phyloP scores from a whole-genome alignment of 768 basidiomycete genomes.

The Russula emetica region DNA sequence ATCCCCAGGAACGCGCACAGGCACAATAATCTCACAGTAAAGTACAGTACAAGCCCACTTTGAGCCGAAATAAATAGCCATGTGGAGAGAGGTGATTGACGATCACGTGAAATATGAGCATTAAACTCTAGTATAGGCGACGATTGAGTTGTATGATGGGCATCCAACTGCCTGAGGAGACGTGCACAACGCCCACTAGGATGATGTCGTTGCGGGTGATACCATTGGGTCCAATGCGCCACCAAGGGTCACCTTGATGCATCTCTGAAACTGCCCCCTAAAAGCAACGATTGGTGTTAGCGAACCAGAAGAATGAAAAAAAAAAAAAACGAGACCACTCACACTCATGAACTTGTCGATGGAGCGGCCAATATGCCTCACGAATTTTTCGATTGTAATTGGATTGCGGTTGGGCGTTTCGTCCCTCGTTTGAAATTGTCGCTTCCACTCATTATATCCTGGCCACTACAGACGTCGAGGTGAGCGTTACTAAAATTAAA shows the following conservation, averaged over 20 bases:
- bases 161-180: slow-evolving; percentile 29
- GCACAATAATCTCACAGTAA: not conserved
- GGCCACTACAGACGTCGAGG: slow-evolving; percentile 21
- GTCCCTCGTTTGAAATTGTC: slow-evolving; percentile 28
- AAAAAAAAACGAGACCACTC: not conserved
- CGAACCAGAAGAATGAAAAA: not conserved
- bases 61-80: not conserved
- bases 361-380: slow-evolving; percentile 26
- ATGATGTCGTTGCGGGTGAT: slow-evolving; percentile 23
- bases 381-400: slow-evolving; percentile 25
- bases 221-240: slow-evolving; percentile 25
- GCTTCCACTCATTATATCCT: slow-evolving; percentile 26
- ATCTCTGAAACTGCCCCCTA: slow-evolving; percentile 19
- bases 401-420: slow-evolving; percentile 25
- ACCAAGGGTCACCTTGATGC: slow-evolving; percentile 18
- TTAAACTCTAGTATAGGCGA: slow-evolving; percentile 12
- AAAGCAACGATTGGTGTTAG: not conserved
- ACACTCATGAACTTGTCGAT: slow-evolving; percentile 26
- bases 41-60: not conserved
- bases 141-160: slow-evolving; percentile 28
- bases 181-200: slow-evolving; percentile 25
- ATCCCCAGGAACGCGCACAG: slow-evolving; percentile 7
- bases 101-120: not conserved
- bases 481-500: not conserved
- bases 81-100: slow-evolving; percentile 1